phyloP scores from a whole-genome alignment of 441 rosid species.

The Brassica balearica region DNA sequence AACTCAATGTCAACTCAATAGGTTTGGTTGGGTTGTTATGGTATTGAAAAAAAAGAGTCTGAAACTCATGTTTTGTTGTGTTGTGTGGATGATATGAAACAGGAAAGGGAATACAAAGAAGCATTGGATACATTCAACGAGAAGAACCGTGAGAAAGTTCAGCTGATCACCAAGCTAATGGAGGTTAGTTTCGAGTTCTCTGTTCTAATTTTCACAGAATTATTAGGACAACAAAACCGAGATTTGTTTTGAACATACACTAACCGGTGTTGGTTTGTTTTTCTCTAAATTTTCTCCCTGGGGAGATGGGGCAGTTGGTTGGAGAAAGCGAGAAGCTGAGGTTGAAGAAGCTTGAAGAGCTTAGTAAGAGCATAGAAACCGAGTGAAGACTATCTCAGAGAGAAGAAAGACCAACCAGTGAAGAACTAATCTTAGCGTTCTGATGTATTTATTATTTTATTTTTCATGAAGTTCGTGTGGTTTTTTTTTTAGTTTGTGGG shows the following conservation, averaged over 20 bases:
- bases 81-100: constrained; percentile 40
- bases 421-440: constrained; percentile 38
- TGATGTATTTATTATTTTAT: constrained; percentile 21
- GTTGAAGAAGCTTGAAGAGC: constrained; percentile 99
- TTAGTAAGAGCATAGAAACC: constrained; percentile 77
- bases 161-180: constrained; percentile 88
- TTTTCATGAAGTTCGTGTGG: constrained; percentile 14
- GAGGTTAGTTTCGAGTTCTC: constrained; percentile 64
- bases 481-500: constrained; percentile 30
- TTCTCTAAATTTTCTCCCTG: constrained; percentile 35
- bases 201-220: background rate
- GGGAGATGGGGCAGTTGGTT: constrained; percentile 78
- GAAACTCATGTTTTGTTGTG: constrained; percentile 10
- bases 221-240: constrained; percentile 1
- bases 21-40: constrained; percentile 19
- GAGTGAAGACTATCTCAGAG: constrained; percentile 28
- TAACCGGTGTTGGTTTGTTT: constrained; percentile 27
- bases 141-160: constrained; percentile 94
- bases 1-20: constrained; percentile 24
- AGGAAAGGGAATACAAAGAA: constrained; percentile 98
- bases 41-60: constrained; percentile 5
- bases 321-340: constrained; percentile 91
- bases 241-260: background rate
- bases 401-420: constrained; percentile 7
- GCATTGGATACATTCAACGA: constrained; percentile 85